A percentile compares a stretch with the other conserved stretches of the same genome.
These are phyloP conservation scores for Cyphellophora attinorum DNA, from an alignment of 2,329 filamentous ascomycete species.

Conservation along the genomic window DNA sequence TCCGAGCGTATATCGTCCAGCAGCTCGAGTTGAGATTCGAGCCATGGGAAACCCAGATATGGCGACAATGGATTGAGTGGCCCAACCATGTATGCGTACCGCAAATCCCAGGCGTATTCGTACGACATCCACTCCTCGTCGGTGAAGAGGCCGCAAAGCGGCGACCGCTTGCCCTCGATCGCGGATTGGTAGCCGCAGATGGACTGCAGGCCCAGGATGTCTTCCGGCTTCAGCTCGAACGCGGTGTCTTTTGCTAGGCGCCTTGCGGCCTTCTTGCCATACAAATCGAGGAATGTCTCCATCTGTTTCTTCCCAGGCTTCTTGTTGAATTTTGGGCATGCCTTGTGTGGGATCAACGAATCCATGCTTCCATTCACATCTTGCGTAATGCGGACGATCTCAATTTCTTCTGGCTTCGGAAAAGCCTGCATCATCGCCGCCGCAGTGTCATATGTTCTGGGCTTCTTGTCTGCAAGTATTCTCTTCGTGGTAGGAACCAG, in stretches of 20 bases:
- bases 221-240: conserved; percentile 43
- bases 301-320: conserved; percentile 11
- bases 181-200: conserved; percentile 64
- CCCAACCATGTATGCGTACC: conserved; percentile 54
- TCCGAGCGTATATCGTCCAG: conserved; percentile 44
- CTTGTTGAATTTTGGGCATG: conserved; percentile 12
- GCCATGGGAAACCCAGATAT: conserved; percentile 51
- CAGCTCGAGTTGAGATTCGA: conserved; percentile 20
- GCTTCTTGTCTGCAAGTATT: conserved; percentile 13
- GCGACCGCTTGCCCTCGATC: conserved; percentile 51
- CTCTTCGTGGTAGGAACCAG: conserved; percentile 8
- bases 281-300: conserved; percentile 9
- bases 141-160: conserved; percentile 49
- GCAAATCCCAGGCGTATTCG: conserved; percentile 43
- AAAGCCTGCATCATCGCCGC: conserved; percentile 9
- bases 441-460: conserved; percentile 13
- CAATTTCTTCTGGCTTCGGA: conserved; percentile 9
- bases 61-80: conserved; percentile 36
- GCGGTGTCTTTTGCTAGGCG: conserved; percentile 10
- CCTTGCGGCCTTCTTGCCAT: conserved; percentile 5
- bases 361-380: conserved; percentile 12
- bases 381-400: conserved; percentile 11
- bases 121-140: conserved; percentile 46
- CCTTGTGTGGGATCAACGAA: conserved; percentile 11
- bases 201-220: conserved; percentile 53